Evolutionary conservation across 192 early-diverging fungal genomes (phyloP).

Genomic region (Mortierella hygrophila): DNA sequence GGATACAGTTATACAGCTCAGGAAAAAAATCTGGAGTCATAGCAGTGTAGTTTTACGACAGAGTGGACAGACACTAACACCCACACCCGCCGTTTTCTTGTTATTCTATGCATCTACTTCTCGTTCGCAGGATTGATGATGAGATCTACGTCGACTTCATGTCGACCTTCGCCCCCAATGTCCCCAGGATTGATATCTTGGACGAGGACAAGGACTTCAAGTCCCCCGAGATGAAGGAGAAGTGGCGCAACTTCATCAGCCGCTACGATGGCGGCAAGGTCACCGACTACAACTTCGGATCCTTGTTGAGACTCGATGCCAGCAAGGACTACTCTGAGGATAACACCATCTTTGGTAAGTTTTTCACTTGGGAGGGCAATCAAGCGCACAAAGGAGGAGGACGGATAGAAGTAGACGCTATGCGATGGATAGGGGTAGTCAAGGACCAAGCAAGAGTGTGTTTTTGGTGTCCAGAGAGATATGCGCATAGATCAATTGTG

Average conservation of each 20-base stretch:
- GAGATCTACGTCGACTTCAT: conserved; percentile 86
- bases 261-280: conserved; percentile 86
- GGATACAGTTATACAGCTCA: not conserved
- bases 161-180: conserved; percentile 75
- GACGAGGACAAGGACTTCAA: conserved; percentile 87
- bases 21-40: not conserved
- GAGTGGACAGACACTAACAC: not conserved
- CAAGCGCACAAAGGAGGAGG: not conserved
- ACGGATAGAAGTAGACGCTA: conserved; percentile 21
- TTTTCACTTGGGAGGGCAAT: not conserved
- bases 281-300: conserved; percentile 96
- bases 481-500: not conserved
- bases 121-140: conserved; percentile 75
- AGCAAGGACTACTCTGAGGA: conserved; percentile 85
- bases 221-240: conserved; percentile 80
- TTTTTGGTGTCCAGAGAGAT: not conserved
- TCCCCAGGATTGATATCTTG: conserved; percentile 73
- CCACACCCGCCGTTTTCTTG: not conserved
- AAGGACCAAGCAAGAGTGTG: not conserved
- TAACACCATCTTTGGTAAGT: conserved; percentile 91
- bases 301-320: conserved; percentile 83
- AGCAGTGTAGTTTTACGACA: not conserved
- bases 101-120: not conserved
- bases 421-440: conserved; percentile 28
- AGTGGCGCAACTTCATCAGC: conserved; percentile 91